Base-by-base conservation (phyloP, 2,329 filamentous ascomycete genomes). In the Diaporthe citrichinensis region DNA sequence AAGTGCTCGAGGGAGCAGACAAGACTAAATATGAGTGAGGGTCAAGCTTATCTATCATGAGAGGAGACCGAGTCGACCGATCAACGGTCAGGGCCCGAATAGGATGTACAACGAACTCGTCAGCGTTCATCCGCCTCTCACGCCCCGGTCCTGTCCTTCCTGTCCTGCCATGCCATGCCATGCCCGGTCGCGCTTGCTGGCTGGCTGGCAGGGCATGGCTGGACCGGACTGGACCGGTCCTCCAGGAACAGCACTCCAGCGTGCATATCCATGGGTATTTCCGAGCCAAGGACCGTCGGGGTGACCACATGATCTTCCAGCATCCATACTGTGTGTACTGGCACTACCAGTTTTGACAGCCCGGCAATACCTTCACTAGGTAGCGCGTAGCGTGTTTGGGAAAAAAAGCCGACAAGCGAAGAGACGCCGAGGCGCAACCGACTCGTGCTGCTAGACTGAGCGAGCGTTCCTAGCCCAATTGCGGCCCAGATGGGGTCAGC, bases 21-120 rank as follows among this genome's bases (percentile, higher is more conserved):
- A 57, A 14, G 69, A 68, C 72, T 67, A 74, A 57, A 74, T 68
- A 74, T 59, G 59, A 44, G 57, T 61, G 31, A 74, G 25, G 72
- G 57, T 46, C 73, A 31, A 28, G 31, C 41, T 58, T 49, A 73
- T 73, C 46, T 49, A 55, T 73, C 34, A 65, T 53, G 71, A 39
- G 58, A 41, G 31, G 59, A 31, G 46, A 62, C 46, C 20, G 31
- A 65, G 14, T 46, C 57, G 71, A 55, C 71, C 46, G 71, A 69
- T 55, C 65, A 55, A 73, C 71, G 71, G 46, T 55, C 34, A 23
- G 36, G 49, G 36, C 49, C 71, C 71, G 71, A 73, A 73, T 53
- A 28, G 49, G 23, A 69, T n/a, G 46, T 55, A 41, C 49, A 69
- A 69, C 15, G 15, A 46, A 72, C 55, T 74, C 55, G 73, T 71